These are phyloP conservation scores for Calonectria hawksworthii DNA, from an alignment of 2,329 filamentous ascomycete species.

Conservation along the genomic window DNA sequence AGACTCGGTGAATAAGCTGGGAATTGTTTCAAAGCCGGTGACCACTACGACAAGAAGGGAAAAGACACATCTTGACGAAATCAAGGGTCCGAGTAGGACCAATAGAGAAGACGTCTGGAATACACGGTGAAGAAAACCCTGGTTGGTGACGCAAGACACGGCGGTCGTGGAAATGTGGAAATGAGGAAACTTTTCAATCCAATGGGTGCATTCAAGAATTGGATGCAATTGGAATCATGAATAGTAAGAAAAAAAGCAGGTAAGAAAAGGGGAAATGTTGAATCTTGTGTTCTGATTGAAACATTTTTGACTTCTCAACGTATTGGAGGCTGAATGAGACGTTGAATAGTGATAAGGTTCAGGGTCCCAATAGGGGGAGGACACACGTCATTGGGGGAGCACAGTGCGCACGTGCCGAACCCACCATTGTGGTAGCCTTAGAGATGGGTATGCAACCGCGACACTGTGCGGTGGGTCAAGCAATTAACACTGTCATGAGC, in stretches of 20 bases:
- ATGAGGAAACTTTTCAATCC: background rate
- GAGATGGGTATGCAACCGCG: background rate
- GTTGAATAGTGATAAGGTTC: background rate
- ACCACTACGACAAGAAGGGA: background rate
- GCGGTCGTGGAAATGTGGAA: background rate
- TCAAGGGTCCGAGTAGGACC: background rate
- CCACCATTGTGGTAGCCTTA: background rate
- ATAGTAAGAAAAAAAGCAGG: background rate
- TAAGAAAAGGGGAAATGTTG: background rate
- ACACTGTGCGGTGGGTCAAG: background rate
- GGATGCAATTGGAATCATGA: background rate
- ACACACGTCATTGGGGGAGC: conserved; percentile 1
- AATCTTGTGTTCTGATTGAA: background rate
- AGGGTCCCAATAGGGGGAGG: conserved; percentile 12
- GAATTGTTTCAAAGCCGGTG: background rate
- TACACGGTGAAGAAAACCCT: background rate
- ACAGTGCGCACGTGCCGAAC: conserved; percentile 29
- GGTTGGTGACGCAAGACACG: background rate
- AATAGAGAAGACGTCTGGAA: background rate
- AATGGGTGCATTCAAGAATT: background rate
- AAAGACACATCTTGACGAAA: background rate
- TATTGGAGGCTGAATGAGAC: background rate
- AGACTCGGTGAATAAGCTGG: background rate
- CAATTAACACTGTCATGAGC: conserved; percentile 17
- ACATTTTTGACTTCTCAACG: background rate